Conservation (phyloP, 1,139 yeast species). For the Taiozyma sp. region DNA sequence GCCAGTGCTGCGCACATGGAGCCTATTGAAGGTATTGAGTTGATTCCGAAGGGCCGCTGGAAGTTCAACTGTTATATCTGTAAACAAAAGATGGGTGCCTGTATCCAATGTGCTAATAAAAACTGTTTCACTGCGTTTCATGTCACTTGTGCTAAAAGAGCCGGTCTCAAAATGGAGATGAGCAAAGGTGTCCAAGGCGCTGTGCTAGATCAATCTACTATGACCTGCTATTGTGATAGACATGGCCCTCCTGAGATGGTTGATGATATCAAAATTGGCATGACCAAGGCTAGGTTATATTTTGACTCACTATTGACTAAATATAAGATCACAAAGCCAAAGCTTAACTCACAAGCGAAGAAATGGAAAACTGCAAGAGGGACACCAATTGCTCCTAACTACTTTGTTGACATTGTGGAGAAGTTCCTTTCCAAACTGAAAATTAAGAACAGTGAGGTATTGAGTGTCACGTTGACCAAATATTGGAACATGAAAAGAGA, state of each 20-base stretch:
- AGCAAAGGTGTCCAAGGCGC: conserved; percentile 67
- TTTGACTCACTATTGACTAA: conserved; percentile 35
- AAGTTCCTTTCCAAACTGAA: conserved; percentile 30
- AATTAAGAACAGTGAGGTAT: conserved; percentile 29
- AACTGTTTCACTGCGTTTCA: conserved; percentile 88
- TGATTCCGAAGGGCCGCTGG: conserved; percentile 82
- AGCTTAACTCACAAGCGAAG: conserved; percentile 27
- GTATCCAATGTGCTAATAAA: conserved; percentile 80
- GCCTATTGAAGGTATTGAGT: conserved; percentile 78
- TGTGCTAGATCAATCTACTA: conserved; percentile 50
- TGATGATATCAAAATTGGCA: conserved; percentile 38
- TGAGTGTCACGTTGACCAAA: conserved; percentile 56
- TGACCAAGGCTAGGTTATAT: conserved; percentile 50
- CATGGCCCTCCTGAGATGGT: conserved; percentile 54
- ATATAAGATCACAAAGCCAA: conserved; percentile 3
- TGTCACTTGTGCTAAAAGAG: conserved; percentile 88
- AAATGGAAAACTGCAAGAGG: conserved; percentile 70
- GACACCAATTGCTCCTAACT: conserved; percentile 71
- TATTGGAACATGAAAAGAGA: conserved; percentile 89
- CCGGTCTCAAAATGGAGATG: conserved; percentile 71
- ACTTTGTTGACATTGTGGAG: conserved; percentile 42
- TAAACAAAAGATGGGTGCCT: conserved; percentile 75
- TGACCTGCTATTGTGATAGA: conserved; percentile 70
- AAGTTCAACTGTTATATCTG: conserved; percentile 81
- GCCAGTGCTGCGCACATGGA: conserved; percentile 91